Conservation (phyloP, 192 early-diverging fungal genomes). For the Phycomyces blakesleeanus region DNA sequence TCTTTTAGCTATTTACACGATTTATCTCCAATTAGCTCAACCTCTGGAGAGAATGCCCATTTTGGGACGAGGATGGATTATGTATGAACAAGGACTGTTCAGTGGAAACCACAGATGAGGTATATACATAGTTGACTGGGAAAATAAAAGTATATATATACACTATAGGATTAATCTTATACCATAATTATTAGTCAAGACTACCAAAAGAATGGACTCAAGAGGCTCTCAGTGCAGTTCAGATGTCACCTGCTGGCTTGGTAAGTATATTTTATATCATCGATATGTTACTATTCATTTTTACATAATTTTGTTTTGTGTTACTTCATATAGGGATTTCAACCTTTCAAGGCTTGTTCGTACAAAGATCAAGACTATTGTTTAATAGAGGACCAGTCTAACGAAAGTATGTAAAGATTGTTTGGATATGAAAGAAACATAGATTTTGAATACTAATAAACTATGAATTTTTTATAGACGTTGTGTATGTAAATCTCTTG, state of each 20-base stretch:
- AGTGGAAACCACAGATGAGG: slow-evolving; percentile 79
- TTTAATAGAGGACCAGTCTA: slow-evolving; percentile 76
- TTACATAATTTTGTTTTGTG: neutral
- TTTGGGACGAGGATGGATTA: slow-evolving; percentile 81
- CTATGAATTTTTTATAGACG: slow-evolving; percentile 39
- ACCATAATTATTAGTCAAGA: slow-evolving; percentile 22
- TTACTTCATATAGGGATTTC: slow-evolving; percentile 38
- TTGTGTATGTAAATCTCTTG: slow-evolving; percentile 83
- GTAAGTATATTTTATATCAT: slow-evolving; percentile 30
- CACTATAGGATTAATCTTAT: neutral
- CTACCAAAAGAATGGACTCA: slow-evolving; percentile 50
- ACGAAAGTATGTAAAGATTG: slow-evolving; percentile 27
- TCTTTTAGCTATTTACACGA: no score
- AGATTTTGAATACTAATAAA: neutral
- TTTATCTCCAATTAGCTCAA: slow-evolving; percentile 54
- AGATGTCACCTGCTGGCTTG: slow-evolving; percentile 55
- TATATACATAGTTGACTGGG: slow-evolving; percentile 28
- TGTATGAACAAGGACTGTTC: slow-evolving; percentile 85
- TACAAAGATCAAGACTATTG: slow-evolving; percentile 84
- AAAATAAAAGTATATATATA: slow-evolving; percentile 2
- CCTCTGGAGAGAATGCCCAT: slow-evolving; percentile 83
- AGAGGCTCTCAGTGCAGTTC: slow-evolving; percentile 66
- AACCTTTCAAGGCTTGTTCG: slow-evolving; percentile 51
- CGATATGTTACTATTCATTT: no score
- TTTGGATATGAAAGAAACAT: neutral